Conservation (phyloP, 805 yeast genomes). For the Metschnikowia hibisci region DNA sequence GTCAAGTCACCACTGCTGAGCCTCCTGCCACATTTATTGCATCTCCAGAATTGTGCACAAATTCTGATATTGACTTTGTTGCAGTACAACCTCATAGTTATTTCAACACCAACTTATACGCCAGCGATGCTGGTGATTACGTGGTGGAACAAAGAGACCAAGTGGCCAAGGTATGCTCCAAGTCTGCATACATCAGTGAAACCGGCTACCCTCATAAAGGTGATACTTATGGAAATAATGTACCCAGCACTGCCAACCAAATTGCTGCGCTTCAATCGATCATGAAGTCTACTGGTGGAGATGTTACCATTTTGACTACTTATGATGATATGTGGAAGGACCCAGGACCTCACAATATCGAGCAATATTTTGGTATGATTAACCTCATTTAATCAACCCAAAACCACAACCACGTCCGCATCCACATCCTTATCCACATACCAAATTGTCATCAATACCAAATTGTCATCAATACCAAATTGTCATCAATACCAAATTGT, state of each 20-base stretch:
- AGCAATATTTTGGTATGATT: constrained; percentile 78
- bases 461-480: no score
- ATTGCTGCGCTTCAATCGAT: constrained; percentile 61
- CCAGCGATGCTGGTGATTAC: constrained; percentile 68
- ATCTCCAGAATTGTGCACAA: constrained; percentile 65
- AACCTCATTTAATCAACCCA: constrained; percentile 25
- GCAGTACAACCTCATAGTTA: constrained; percentile 87
- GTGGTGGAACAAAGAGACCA: constrained; percentile 58
- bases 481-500: no score
- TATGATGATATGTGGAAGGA: constrained; percentile 82
- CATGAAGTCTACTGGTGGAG: constrained; percentile 52
- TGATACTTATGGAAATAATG: constrained; percentile 62
- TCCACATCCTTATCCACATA: no score
- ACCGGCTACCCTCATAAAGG: constrained; percentile 89
- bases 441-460: no score
- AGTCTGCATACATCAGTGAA: constrained; percentile 65
- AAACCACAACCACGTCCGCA: no score
- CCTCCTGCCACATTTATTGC: constrained; percentile 73
- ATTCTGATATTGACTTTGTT: constrained; percentile 70
- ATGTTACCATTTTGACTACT: constrained; percentile 72
- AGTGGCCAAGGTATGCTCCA: constrained; percentile 53
- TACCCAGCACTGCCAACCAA: constrained; percentile 72
- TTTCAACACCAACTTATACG: constrained; percentile 60
- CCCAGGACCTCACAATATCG: constrained; percentile 81
- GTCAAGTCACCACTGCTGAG: constrained; percentile 78